phyloP scores from a whole-genome alignment of 768 basidiomycete genomes.

The Naganishia randhawae region DNA sequence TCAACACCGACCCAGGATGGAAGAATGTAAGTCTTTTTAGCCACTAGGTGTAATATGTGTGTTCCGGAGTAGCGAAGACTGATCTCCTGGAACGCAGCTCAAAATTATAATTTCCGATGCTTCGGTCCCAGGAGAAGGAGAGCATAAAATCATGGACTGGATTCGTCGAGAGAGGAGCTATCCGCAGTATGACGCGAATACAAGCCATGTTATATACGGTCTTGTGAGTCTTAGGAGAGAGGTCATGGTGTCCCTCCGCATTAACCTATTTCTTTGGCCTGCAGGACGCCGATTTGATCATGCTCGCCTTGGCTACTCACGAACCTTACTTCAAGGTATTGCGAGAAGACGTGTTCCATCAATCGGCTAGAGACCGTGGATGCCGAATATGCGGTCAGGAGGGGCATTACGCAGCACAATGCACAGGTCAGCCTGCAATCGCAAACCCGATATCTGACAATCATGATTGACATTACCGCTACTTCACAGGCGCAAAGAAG shows the following conservation, averaged over 20 bases:
- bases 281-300: slow-evolving; percentile 97
- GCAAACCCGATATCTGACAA: background rate
- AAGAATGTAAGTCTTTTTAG: slow-evolving; percentile 72
- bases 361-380: slow-evolving; percentile 65
- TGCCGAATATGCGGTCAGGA: slow-evolving; percentile 92
- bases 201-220: slow-evolving; percentile 94
- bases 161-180: slow-evolving; percentile 85
- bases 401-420: slow-evolving; percentile 92
- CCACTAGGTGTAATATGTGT: background rate
- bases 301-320: slow-evolving; percentile 95
- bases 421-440: slow-evolving; percentile 53
- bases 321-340: slow-evolving; percentile 97
- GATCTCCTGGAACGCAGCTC: slow-evolving; percentile 56
- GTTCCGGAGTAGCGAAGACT: background rate
- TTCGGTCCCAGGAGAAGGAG: slow-evolving; percentile 94
- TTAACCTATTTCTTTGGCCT: slow-evolving; percentile 11
- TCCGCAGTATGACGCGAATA: slow-evolving; percentile 89
- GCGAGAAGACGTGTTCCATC: slow-evolving; percentile 93
- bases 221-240: slow-evolving; percentile 58
- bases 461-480: background rate
- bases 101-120: slow-evolving; percentile 97
- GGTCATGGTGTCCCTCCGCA: background rate
- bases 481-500: slow-evolving; percentile 56
- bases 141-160: slow-evolving; percentile 99
- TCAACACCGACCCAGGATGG: slow-evolving; percentile 95